These are phyloP conservation scores for Wickerhamomyces chambardii DNA, from an alignment of 805 yeast species.

Conservation along the genomic window DNA sequence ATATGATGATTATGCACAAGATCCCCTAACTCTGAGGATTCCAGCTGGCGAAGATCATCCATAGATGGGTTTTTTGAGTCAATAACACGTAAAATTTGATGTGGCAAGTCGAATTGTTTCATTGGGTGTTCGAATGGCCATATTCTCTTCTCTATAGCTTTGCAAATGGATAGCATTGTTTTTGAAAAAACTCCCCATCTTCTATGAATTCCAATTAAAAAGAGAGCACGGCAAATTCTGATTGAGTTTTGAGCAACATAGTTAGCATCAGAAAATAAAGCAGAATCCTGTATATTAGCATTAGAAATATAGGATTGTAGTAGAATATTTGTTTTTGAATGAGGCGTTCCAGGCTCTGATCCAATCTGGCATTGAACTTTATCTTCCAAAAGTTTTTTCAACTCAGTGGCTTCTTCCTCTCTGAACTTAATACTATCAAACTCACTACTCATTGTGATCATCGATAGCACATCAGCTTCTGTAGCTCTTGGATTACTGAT, in stretches of 20 bases:
- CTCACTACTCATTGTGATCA: conserved; percentile 88
- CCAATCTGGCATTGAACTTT: conserved; percentile 77
- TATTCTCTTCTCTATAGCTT: conserved; percentile 71
- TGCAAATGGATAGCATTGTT: conserved; percentile 72
- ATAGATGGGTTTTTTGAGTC: conserved; percentile 59
- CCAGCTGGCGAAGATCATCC: conserved; percentile 67
- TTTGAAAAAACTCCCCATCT: conserved; percentile 84
- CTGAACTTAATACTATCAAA: conserved; percentile 86
- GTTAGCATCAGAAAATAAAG: conserved; percentile 77
- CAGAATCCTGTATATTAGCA: conserved; percentile 63
- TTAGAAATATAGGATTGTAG: conserved; percentile 84
- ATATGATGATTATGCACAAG: conserved; percentile 73
- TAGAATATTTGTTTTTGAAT: conserved; percentile 80
- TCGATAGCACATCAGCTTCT: conserved; percentile 84
- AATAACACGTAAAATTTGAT: conserved; percentile 50
- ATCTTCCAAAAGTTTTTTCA: conserved; percentile 48
- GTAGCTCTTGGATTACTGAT: conserved; percentile 78
- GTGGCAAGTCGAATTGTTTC: conserved; percentile 77
- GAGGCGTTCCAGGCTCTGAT: conserved; percentile 64
- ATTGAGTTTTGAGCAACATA: conserved; percentile 95
- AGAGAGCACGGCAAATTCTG: conserved; percentile 86
- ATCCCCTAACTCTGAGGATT: conserved; percentile 75
- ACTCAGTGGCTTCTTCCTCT: conserved; percentile 77
- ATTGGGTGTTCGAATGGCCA: conserved; percentile 94
- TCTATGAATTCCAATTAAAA: conserved; percentile 77